A percentile compares a stretch with the other conserved stretches of the same genome.
Conservation (phyloP, 257 asterid genomes). For the Linaria vulgaris region DNA sequence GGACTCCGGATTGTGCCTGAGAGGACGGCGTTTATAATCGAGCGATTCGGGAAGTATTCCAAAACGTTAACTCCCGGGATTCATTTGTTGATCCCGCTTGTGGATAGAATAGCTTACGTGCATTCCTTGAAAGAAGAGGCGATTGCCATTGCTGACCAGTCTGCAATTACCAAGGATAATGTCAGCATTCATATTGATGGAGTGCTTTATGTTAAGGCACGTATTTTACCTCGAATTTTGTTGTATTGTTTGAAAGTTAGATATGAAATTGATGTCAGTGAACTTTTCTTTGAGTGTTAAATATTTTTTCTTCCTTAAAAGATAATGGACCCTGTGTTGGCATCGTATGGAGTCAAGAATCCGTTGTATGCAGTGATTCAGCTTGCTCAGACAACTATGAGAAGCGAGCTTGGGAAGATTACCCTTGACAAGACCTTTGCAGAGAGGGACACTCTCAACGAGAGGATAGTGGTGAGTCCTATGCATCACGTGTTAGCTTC, state of each 20-base stretch:
- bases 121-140: slow-evolving; percentile 88
- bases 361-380: slow-evolving; percentile 86
- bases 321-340: slow-evolving; percentile 91
- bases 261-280: too few species aligned
- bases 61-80: slow-evolving; percentile 85
- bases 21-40: slow-evolving; percentile 74
- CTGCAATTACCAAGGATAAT: slow-evolving; percentile 90
- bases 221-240: not conserved
- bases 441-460: slow-evolving; percentile 86
- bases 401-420: slow-evolving; percentile 98
- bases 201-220: slow-evolving; percentile 77
- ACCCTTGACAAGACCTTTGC: slow-evolving; percentile 92
- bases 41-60: slow-evolving; percentile 75
- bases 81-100: slow-evolving; percentile 73
- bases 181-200: slow-evolving; percentile 83
- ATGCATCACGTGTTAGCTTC: too few species aligned
- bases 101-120: slow-evolving; percentile 78
- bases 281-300: too few species aligned
- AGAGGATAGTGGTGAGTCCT: slow-evolving; percentile 86
- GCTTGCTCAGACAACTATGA: slow-evolving; percentile 95
- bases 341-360: slow-evolving; percentile 90
- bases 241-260: not conserved
- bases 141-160: slow-evolving; percentile 68
- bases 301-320: slow-evolving; percentile 16
- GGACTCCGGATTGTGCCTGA: slow-evolving; percentile 88